Evolutionary conservation across 345 rosid genomes (phyloP).

Genomic region (Eutrema heterophyllum): DNA sequence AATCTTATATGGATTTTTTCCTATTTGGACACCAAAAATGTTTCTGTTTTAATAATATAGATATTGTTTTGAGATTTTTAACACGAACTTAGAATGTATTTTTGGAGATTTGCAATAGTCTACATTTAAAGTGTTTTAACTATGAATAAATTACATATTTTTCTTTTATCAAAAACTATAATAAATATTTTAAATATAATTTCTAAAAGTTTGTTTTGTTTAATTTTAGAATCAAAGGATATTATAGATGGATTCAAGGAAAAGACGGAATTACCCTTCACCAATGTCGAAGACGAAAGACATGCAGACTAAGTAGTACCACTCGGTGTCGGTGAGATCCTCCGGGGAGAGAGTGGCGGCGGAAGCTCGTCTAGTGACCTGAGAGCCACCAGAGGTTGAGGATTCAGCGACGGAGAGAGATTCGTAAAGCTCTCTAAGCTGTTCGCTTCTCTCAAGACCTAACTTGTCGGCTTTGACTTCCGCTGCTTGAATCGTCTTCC

Average conservation of each 20-base stretch:
- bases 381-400: slow-evolving; percentile 43
- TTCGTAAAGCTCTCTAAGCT: slow-evolving; percentile 71
- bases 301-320: slow-evolving; percentile 98
- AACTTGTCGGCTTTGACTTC: slow-evolving; percentile 62
- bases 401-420: slow-evolving; percentile 62
- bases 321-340: slow-evolving; percentile 91
- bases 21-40: no score
- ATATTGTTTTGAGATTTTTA: background rate
- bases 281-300: slow-evolving; percentile 77
- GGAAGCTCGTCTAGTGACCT: slow-evolving; percentile 43
- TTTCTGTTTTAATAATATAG: no score
- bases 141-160: background rate
- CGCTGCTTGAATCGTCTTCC: slow-evolving; percentile 75
- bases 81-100: background rate
- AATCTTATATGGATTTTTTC: no score
- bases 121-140: background rate
- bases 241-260: background rate
- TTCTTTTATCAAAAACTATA: background rate
- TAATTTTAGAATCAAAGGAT: background rate
- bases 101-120: background rate
- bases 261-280: slow-evolving; percentile 61
- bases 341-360: slow-evolving; percentile 86
- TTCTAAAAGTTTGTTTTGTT: no score
- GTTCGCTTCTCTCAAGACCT: slow-evolving; percentile 88
- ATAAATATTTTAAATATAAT: background rate